Base-by-base conservation (phyloP, 306 rosid species). In the Prunus davidiana region DNA sequence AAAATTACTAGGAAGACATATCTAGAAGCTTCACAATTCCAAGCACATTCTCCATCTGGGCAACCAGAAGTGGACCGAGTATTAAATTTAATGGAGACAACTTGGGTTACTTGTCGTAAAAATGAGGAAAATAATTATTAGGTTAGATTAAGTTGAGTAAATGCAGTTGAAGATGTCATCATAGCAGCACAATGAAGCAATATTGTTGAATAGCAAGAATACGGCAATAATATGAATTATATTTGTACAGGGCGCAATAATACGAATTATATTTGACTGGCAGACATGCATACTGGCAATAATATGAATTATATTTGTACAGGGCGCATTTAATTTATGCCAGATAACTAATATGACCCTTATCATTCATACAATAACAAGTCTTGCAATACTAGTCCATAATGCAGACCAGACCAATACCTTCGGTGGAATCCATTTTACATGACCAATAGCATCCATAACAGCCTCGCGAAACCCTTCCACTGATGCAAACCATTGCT, bases 401-500 rank as follows among this genome's bases (percentile, higher is more conserved):
- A 19, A 69, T 70, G 46, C 25, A 14, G 27, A 60, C 70, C 51
- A 41, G 38, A 78, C 45, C 34, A 78, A 73, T 90, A 95, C 99
- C 98, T 95, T 97, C 69, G 93, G 76, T 58, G 99, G 99, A 86
- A 92, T 71, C 99, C 99, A 95, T 86, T 91, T 89, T 77, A 95
- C 93, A 43, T 75, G 78, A 78, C 88, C 84, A 81, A 95, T 92
- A 79, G 97, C 98, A 76, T 77, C 90, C 90, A 89, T 89, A 54
- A 95, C 91, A 84, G 87, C 87, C 49, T 83, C 74, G 3, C 93
- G 99, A 84, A 95, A 95, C 72, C 98, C 97, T 86, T 95, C 99
- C 30, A 95, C 98, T 9, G 99, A 95, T 58, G 99, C 99, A 92
- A 95, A 95, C 99, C 99, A 95, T 81, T 95, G 99, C 82, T 95